These are phyloP conservation scores for Globisporangium megalacanthum DNA, from an alignment of 352 stramenopile species.

Conservation along the genomic window DNA sequence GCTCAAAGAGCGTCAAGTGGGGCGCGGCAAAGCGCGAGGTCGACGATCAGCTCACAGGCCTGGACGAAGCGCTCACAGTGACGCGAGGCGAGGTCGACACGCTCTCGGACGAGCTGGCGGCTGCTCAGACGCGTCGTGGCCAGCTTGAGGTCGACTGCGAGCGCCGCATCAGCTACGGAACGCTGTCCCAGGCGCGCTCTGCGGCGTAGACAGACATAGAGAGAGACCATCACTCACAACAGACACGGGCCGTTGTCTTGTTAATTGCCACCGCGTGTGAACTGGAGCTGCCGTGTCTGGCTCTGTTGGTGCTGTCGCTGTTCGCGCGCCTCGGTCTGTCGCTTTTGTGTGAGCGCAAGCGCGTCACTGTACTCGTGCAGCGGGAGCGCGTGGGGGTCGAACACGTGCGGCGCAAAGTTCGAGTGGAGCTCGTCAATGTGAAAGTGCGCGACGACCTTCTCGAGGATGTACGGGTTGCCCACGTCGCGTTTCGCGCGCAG, in stretches of 20 bases:
- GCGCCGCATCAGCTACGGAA: slow-evolving; percentile 4
- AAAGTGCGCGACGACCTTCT: slow-evolving; percentile 86
- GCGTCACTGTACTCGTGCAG: slow-evolving; percentile 68
- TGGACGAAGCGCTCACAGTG: slow-evolving; percentile 23
- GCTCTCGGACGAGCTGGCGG: slow-evolving; percentile 11
- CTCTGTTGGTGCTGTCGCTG: slow-evolving; percentile 27
- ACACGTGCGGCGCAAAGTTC: slow-evolving; percentile 60
- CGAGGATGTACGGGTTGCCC: slow-evolving; percentile 81
- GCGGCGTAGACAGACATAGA: neutral
- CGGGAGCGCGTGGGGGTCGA: slow-evolving; percentile 61
- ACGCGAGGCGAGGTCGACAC: slow-evolving; percentile 16
- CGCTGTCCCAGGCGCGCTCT: neutral
- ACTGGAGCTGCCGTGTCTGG: slow-evolving; percentile 25
- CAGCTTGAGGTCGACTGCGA: slow-evolving; percentile 11
- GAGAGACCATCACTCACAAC: neutral
- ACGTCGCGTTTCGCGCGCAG: slow-evolving; percentile 82
- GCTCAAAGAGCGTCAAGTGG: slow-evolving; percentile 47
- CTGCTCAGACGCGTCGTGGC: slow-evolving; percentile 1
- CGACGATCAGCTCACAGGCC: slow-evolving; percentile 27
- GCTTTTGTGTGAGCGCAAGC: slow-evolving; percentile 61
- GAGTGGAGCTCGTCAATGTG: slow-evolving; percentile 76
- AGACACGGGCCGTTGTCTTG: neutral
- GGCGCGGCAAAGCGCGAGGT: slow-evolving; percentile 41
- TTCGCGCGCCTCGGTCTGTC: slow-evolving; percentile 30
- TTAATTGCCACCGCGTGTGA: slow-evolving; percentile 3